Evolutionary conservation across 2,329 filamentous ascomycete genomes (phyloP), one percentile per base, ranked within the genome.

Genomic region (Lecanicillium sp.): DNA sequence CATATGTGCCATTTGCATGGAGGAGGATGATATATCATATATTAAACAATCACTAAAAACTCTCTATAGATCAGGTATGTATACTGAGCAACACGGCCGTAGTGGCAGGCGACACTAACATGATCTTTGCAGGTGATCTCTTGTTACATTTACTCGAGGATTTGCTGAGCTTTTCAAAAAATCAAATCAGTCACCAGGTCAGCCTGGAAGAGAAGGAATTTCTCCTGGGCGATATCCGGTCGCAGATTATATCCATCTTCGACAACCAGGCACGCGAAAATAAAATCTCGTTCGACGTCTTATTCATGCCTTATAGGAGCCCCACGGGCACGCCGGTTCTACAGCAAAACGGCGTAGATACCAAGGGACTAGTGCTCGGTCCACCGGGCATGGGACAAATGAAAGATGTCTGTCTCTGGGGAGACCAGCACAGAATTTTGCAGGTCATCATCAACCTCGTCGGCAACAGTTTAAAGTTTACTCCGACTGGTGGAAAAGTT

Each of bases 371-470:
- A 20, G 37, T 25, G 19, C 17, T 37, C 14, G 34, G 35, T 3
- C 37, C 37, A 14, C 30, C 32, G 36, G 46, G 34, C 3, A 69
- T 76, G 5, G 84, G 83, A 6, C 70, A 81, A 14, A 59, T 94
- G 17, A 86, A 85, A 55, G 86, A 94, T 46, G 88, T 92, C 80
- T 81, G 84, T 36, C 66, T 96, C 1, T 94, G 86, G 79, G 89
- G 89, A 14, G 89, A 96, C 51, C 84, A 90, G 49, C 88, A 95
- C 53, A 74, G 89, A 31, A 92, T 95, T 29, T 65, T 94, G 20
- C 89, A 95, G 56, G 84, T 95, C 14, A 77, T 95, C 34, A 95
- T 94, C 65, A 94, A 94, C 55, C 68, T 96, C 22, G 87, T 94
- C 33, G 89, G 84, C 59, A 96, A 96, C 63, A 87, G 84, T 57